Base-by-base conservation (phyloP, 2,329 filamentous ascomycete genomes). In the Stachybotrys elegans region DNA sequence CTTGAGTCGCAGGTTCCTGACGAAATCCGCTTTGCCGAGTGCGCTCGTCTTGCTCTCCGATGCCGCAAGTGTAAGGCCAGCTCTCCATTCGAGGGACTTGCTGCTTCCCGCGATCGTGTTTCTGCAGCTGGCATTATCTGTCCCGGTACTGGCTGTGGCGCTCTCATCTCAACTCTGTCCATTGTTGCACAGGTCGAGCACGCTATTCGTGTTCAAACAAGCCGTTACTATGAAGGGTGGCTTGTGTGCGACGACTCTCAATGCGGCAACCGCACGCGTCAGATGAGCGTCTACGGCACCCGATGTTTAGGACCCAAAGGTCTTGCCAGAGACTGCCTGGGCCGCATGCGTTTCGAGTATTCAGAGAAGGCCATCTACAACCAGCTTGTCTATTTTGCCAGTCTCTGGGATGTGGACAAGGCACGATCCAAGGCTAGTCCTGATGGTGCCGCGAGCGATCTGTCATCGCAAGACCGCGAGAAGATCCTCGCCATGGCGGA, bases 1-100 rank as follows among this genome's bases (percentile, higher is more conserved):
- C 79, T 98, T 2, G 93, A 98, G 66, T 93, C 88, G 6, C 93
- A 96, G 60, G 89, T 97, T 49, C 88, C 92, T 2, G 93, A 98
- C 60, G 82, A 86, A 22, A 79, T 95, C 40, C 88, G 93, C 45
- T 98, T 96, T 68, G 81, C 84, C 54, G 82, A 91, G 57, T 90
- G 90, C 55, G 72, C 79, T 14, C 83, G 89, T 13, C 75, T 98
- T 5, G 75, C 75, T 11, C 77, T 98, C 38, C 84, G 84, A 45
- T 98, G 93, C 69, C 81, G 90, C 50, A 75, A 75, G 48, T 98
- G 93, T 76, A 88, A 87, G 57, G 70, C 78, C 34, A 71, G 74
- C 1, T 83, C 84, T 14, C 66, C 76, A 0, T 98, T 93, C 61
- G 85, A 91, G 53, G 93, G 93, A 4, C 72, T 98, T 11, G 67